Base-by-base conservation (phyloP, 2,329 filamentous ascomycete genomes). In the Beauveria asiatica region DNA sequence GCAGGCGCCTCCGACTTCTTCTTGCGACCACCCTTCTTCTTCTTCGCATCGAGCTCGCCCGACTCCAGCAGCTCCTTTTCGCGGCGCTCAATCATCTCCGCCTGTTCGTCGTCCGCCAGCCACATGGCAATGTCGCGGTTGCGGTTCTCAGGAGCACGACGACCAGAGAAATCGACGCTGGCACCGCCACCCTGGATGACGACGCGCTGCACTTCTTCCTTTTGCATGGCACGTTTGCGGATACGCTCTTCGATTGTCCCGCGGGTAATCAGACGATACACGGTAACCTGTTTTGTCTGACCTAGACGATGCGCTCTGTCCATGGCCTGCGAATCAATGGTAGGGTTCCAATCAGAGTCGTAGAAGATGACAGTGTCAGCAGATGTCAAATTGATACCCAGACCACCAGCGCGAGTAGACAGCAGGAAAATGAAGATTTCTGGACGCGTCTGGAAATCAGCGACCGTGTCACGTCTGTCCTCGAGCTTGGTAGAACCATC, bases 311-410 rank as follows among this genome's bases (percentile, higher is more conserved):
- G 94, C 13, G 94, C 94, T 73, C 94, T 89, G 74, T 99, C 94
- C 94, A 97, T 97, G 74, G 94, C 94, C 74, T 99, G 94, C 57
- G 90, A 96, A 73, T 99, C 94, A 69, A 97, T 97, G 3, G 94
- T 97, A 0, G 94, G 94, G 73, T 99, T 99, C 94, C 94, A 99
- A 74, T 99, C 94, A 11, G 91, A 96, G 72, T 99, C 94, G 81
- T 99, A 99, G 78, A 99, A 99, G 75, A 99, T 97, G 75, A 99
- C 94, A 0, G 94, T 99, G 72, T 99, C 94, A 21, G 94, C 94
- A 57, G 90, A 88, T 6, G 94, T 97, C 66, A 99, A 79, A 70
- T 99, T 99, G 80, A 99, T 99, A 77, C 94, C 94, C 21, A 99
- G 83, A 80, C 94, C 94, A 84, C 94, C 94, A 42, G 94, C 94